Evolutionary conservation across 345 rosid genomes (phyloP).

Genomic region (Dipteronia sinensis): DNA sequence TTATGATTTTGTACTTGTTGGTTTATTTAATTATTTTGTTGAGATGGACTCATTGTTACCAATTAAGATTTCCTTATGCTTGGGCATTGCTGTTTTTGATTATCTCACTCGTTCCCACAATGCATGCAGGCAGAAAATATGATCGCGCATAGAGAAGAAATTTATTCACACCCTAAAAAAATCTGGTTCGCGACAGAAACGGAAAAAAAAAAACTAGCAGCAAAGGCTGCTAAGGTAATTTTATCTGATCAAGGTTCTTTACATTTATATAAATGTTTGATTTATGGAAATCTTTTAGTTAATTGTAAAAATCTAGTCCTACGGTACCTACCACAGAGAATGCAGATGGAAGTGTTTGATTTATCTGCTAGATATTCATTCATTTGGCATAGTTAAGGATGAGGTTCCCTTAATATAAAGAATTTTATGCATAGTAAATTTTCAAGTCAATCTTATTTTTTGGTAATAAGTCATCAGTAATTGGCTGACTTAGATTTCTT

Average conservation of each 20-base stretch:
- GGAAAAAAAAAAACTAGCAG: slow-evolving; percentile 84
- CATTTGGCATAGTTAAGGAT: not conserved
- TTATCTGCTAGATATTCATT: not conserved
- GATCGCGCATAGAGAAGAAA: slow-evolving; percentile 84
- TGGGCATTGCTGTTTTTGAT: not conserved
- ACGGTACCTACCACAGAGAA: not conserved
- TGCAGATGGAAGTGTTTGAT: not conserved
- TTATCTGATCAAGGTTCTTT: not conserved
- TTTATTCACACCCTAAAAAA: slow-evolving; percentile 82
- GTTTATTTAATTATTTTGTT: not conserved
- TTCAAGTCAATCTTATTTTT: not conserved
- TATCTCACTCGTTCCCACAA: slow-evolving; percentile 17
- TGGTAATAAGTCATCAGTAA: not conserved
- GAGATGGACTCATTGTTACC: not conserved
- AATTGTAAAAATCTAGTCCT: not conserved
- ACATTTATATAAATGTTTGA: not conserved
- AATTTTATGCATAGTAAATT: not conserved
- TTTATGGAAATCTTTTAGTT: not conserved
- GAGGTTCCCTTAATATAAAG: not conserved
- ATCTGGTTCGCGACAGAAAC: slow-evolving; percentile 92
- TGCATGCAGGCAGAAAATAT: slow-evolving; percentile 83
- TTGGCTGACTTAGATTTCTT: not conserved
- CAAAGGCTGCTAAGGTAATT: slow-evolving; percentile 67
- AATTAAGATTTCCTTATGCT: not conserved
- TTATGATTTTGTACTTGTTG: not conserved